phyloP scores from a whole-genome alignment of 2,329 filamentous ascomycete genomes.

The Aspergillus candidus region DNA sequence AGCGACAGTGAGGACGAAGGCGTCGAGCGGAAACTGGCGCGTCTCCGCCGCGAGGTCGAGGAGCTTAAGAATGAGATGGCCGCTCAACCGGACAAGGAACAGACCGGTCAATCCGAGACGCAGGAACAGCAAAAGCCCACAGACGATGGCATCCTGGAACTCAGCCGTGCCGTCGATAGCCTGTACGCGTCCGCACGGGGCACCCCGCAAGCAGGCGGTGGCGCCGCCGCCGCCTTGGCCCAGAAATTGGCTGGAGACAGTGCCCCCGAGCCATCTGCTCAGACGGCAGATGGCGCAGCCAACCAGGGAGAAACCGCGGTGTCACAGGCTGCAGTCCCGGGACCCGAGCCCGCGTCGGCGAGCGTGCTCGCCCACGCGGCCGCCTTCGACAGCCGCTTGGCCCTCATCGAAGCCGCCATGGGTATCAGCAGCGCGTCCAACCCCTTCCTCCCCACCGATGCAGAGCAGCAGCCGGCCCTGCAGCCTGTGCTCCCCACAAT shows the following conservation, averaged over 20 bases:
- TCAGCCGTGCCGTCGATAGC: constrained; percentile 67
- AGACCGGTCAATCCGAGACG: constrained; percentile 40
- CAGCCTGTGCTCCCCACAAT: constrained; percentile 75
- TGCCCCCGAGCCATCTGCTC: constrained; percentile 9
- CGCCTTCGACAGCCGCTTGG: constrained; percentile 78
- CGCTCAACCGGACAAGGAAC: constrained; percentile 47
- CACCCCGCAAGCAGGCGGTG: constrained; percentile 21
- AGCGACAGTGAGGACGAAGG: constrained; percentile 76
- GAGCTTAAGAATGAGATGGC: constrained; percentile 56
- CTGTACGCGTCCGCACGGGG: constrained; percentile 42
- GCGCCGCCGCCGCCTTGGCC: constrained; percentile 28
- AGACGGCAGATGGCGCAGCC: constrained; percentile 2
- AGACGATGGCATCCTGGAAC: constrained; percentile 57
- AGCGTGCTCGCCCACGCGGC: constrained; percentile 68
- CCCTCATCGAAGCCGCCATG: constrained; percentile 71
- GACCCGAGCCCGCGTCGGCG: constrained; percentile 29
- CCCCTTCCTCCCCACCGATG: constrained; percentile 39
- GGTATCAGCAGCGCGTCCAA: constrained; percentile 68
- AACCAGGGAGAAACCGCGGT: constrained; percentile 7
- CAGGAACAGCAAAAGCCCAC: constrained; percentile 35
- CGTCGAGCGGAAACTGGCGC: constrained; percentile 70
- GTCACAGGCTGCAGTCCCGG: constrained; percentile 3
- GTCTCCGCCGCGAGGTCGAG: constrained; percentile 75
- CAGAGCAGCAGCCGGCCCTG: constrained; percentile 43
- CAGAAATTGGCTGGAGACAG: constrained; percentile 22